Conservation (phyloP, 75 land plant genomes). For the Sequoiadendron giganteum region DNA sequence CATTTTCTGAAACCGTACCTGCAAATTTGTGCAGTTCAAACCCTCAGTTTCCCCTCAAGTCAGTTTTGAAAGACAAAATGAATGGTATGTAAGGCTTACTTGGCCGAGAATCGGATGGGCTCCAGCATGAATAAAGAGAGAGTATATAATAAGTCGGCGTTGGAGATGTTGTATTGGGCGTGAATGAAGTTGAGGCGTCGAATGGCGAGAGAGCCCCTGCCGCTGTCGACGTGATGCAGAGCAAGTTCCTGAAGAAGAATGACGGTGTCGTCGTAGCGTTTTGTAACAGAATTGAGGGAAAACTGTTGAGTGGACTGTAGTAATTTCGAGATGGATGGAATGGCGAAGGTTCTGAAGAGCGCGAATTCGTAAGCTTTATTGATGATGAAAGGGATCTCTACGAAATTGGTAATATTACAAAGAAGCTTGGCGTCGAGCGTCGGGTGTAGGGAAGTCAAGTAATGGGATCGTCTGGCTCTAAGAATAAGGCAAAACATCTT, state of each 20-base stretch:
- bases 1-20: too few relatives aligned
- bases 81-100: not conserved
- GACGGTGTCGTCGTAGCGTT: slow-evolving; percentile 28
- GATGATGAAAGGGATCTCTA: slow-evolving; percentile 30
- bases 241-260: slow-evolving; percentile 18
- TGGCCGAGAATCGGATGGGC: slow-evolving; percentile 13
- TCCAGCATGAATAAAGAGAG: slow-evolving; percentile 16
- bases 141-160: slow-evolving; percentile 19
- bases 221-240: slow-evolving; percentile 28
- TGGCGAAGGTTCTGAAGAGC: slow-evolving; percentile 18
- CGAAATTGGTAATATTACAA: not conserved
- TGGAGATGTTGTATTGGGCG: slow-evolving; percentile 16
- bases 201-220: slow-evolving; percentile 21
- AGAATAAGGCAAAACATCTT: not conserved
- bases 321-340: slow-evolving; percentile 29
- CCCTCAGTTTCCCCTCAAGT: too few relatives aligned
- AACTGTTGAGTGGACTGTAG: not conserved
- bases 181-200: slow-evolving; percentile 34
- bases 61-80: not conserved
- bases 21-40: too few relatives aligned
- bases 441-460: not conserved
- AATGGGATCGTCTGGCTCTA: not conserved
- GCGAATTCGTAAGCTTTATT: slow-evolving; percentile 18
- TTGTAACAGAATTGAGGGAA: not conserved
- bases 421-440: not conserved